Percentiles rank a stretch among this genome's conserved stretches.
Evolutionary conservation across 148 eudicot species (phyloP).

Genomic region (Rhododendron kiyosumense): DNA sequence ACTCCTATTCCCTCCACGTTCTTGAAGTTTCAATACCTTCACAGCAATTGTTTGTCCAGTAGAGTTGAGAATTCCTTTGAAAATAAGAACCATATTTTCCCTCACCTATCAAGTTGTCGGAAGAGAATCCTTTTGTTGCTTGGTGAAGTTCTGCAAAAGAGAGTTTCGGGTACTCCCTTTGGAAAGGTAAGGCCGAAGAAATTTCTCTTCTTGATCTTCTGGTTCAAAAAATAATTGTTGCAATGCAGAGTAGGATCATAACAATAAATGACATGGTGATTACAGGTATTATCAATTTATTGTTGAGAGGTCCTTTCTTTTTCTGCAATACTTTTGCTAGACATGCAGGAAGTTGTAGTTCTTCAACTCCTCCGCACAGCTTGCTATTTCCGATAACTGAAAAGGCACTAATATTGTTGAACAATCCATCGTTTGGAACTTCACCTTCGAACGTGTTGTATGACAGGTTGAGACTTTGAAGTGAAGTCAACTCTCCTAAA

Average conservation of each 20-base stretch:
- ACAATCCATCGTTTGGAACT: constrained; percentile 14
- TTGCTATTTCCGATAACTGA: constrained; percentile 11
- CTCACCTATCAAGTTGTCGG: too few species aligned
- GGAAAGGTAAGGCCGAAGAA: too few species aligned
- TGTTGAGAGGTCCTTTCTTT: too few species aligned
- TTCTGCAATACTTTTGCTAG: background rate
- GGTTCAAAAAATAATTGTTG: too few species aligned
- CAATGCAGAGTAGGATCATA: too few species aligned
- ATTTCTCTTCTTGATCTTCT: too few species aligned
- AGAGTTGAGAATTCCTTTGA: background rate
- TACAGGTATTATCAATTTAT: too few species aligned
- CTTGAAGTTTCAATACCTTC: constrained; percentile 23
- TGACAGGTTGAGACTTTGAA: constrained; percentile 9
- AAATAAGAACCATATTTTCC: too few species aligned
- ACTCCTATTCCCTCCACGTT: constrained; percentile 19
- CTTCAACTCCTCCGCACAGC: constrained; percentile 22
- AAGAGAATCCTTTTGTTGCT: too few species aligned
- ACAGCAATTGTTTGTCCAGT: constrained; percentile 17
- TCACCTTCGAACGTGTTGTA: constrained; percentile 16
- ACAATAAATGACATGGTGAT: too few species aligned
- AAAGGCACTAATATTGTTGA: constrained; percentile 3
- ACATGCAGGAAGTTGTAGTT: constrained; percentile 7
- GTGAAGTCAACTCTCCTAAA: background rate
- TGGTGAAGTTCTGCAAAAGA: too few species aligned
- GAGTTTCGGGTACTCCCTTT: too few species aligned